Base-by-base conservation (phyloP, 176 grass and related monocot species). In the Phragmites australis region DNA sequence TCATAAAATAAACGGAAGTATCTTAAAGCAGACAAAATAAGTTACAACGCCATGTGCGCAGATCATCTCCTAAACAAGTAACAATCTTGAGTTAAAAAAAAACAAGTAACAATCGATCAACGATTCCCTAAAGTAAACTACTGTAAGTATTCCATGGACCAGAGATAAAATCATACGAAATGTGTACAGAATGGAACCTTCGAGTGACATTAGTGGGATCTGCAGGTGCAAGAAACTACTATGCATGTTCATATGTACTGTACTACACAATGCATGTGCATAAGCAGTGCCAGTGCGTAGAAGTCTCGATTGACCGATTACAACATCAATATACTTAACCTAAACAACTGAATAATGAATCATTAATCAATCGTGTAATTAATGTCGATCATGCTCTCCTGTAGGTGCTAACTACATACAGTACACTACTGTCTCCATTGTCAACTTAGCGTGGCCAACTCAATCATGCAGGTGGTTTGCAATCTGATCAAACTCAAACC, bases 401-500 rank as follows among this genome's bases (percentile, higher is more conserved):
- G n/a, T n/a, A n/a, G n/a, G n/a, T n/a, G n/a, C n/a, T n/a, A n/a
- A n/a, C n/a, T n/a, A n/a, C n/a, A n/a, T n/a, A n/a, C n/a, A n/a
- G n/a, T n/a, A 11, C 46, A 29, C 1, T 65, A 6, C 18, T 65
- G 11, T 19, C 8, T 65, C 31, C 55, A 18, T 5, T 19, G 77
- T 80, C 77, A 43, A 43, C 13, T 45, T 69, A 69, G 48, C 39
- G 62, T 68, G 34, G 15, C 16, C 12, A 57, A 15, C 30, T 74
- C 56, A 31, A 40, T 52, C 68, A 19, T 19, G 41, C 21, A 49
- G 15, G 56, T 29, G 29, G 66, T 53, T 64, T 26, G 1, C 31
- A 56, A 79, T 67, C 61, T 57, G 27, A 68, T 25, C 79, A 79
- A 80, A 42, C 19, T 25, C 79, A 79, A 80, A 42, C 19, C 71